A percentile compares a stretch with the other conserved stretches of the same genome.
phyloP scores from a whole-genome alignment of 2,329 filamentous ascomycete genomes.

The Colletotrichum viniferum region DNA sequence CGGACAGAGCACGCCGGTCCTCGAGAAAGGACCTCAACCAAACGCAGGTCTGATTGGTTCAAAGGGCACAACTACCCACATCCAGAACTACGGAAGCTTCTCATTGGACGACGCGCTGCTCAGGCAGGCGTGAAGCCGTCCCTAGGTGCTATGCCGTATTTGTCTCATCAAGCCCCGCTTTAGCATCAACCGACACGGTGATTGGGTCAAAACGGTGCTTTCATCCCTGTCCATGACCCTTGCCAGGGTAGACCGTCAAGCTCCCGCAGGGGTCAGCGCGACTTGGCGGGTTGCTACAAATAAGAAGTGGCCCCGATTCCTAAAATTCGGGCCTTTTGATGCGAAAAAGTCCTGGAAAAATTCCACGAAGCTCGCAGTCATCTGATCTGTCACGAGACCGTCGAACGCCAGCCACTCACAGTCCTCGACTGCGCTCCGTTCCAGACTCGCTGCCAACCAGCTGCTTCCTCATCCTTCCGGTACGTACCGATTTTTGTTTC shows the following conservation, averaged over 20 bases:
- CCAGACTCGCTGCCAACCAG: background rate
- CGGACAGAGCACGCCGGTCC: background rate
- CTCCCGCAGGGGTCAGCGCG: constrained; percentile 9
- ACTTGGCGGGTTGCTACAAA: constrained; percentile 42
- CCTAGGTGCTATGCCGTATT: constrained; percentile 13
- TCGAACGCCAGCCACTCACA: constrained; percentile 4
- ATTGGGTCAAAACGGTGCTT: background rate
- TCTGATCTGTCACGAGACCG: constrained; percentile 22
- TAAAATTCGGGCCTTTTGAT: constrained; percentile 35
- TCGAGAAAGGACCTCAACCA: background rate
- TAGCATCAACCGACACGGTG: background rate
- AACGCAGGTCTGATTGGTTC: background rate
- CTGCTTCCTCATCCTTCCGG: background rate
- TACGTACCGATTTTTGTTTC: constrained; percentile 20
- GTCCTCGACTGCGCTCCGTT: background rate
- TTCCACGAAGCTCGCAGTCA: constrained; percentile 20
- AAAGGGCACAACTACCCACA: background rate
- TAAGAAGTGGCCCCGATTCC: constrained; percentile 45
- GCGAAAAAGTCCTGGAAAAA: constrained; percentile 19
- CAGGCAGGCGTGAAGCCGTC: background rate
- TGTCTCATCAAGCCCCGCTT: constrained; percentile 16
- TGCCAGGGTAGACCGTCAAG: constrained; percentile 10
- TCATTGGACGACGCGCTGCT: constrained; percentile 10
- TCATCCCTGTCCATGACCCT: constrained; percentile 16
- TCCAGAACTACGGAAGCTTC: background rate